Percentiles rank a stretch among this genome's conserved stretches.
phyloP scores from a whole-genome alignment of 2,329 filamentous ascomycete species.

The Aschersonia sp. region DNA sequence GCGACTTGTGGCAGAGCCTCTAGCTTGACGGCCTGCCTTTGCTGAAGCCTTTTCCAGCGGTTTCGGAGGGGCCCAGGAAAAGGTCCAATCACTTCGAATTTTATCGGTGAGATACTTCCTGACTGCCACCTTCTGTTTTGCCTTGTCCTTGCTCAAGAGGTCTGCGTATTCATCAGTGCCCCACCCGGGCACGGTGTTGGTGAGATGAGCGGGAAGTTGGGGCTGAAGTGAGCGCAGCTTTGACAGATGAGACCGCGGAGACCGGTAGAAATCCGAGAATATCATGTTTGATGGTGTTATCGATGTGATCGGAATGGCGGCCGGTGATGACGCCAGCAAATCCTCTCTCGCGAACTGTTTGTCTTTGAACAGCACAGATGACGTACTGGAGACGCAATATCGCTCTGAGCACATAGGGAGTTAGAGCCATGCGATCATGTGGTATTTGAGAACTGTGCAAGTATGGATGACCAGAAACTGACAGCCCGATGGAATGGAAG shows the following conservation, averaged over 20 bases:
- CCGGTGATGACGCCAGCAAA: background rate
- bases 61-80: slow-evolving; percentile 34
- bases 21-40: no score
- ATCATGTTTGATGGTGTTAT: slow-evolving; percentile 25
- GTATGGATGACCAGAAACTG: background rate
- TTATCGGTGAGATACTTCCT: slow-evolving; percentile 37
- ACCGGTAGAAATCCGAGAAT: slow-evolving; percentile 45
- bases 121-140: slow-evolving; percentile 48
- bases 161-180: slow-evolving; percentile 42
- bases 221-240: slow-evolving; percentile 29
- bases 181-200: slow-evolving; percentile 17
- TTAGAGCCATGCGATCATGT: background rate
- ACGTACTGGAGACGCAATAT: background rate
- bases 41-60: background rate
- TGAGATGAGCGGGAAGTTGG: slow-evolving; percentile 14
- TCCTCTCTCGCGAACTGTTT: background rate
- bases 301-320: background rate
- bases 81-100: slow-evolving; percentile 46
- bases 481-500: no score
- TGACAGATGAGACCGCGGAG: slow-evolving; percentile 35
- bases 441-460: background rate
- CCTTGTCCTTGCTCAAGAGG: slow-evolving; percentile 46
- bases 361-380: background rate
- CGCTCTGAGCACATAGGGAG: background rate
- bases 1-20: no score